Conservation (phyloP, 2,329 filamentous ascomycete species). For the Raffaelea albimanens region DNA sequence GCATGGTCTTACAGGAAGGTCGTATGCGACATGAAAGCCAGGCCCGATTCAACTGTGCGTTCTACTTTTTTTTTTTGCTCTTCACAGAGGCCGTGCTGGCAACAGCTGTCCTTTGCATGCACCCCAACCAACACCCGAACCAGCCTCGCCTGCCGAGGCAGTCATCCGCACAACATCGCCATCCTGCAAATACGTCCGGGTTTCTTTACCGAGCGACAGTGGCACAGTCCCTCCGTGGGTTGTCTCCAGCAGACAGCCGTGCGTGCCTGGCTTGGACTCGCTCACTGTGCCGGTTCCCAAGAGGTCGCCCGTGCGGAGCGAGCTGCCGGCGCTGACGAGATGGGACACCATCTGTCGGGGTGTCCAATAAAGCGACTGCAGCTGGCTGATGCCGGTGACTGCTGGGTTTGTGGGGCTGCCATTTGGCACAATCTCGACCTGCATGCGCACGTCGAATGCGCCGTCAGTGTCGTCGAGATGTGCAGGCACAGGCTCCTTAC, state of each 20-base stretch:
- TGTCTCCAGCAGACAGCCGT: background rate
- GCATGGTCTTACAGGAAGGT: too few species aligned
- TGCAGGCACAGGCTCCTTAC: background rate
- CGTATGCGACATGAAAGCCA: too few species aligned
- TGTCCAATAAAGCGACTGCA: background rate
- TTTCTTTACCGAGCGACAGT: background rate
- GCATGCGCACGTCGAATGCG: background rate
- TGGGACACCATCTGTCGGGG: background rate
- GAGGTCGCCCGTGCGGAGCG: background rate
- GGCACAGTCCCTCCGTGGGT: background rate
- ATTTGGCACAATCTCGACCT: background rate
- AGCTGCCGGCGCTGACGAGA: background rate
- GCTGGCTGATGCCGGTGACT: background rate
- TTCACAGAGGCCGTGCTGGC: background rate
- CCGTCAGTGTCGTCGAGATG: background rate
- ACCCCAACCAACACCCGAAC: background rate
- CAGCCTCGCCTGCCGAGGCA: background rate
- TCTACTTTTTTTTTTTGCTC: too few species aligned
- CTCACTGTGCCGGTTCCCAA: background rate
- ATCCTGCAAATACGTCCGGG: background rate
- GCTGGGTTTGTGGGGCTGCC: background rate
- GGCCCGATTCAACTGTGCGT: too few species aligned
- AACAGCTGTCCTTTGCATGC: background rate
- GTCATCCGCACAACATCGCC: background rate
- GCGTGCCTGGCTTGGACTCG: background rate